Evolutionary conservation across 495 filamentous ascomycete species (phyloP), one percentile per base, ranked within the genome.

Genomic region (Lasiosphaeria miniovina): DNA sequence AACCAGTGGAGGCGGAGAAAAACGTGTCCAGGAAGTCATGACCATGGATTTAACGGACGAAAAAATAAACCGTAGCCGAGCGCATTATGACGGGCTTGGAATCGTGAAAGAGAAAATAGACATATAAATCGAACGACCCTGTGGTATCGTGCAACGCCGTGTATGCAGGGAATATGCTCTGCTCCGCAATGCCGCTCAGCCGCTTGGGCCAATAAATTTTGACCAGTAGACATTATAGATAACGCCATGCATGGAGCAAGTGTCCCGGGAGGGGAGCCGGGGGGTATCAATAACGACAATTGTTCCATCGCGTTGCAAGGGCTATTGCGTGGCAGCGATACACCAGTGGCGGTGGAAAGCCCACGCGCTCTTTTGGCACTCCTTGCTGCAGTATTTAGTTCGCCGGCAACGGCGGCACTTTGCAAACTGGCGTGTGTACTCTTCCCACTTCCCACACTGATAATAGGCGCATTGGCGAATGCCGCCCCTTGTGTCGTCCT

Each of bases 381-480:
- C 94, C 75, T 98, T 98, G 83, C 91, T 96, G 86, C 94, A 98
- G 77, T 98, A 98, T 72, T 98, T 98, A 62, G 94, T 98, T 61
- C 94, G 87, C 62, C 94, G 87, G 76, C 94, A 98, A 52, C 94
- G 87, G 48, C 94, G 88, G 76, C 94, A 98, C 73, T 98, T 98
- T 64, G 94, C 94, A 73, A 98, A 98, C 70, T 98, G 93, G 48
- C 94, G 84, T 55, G 93, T 91, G 73, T 81, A 96, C 74, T 96
- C 88, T 68, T 98, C 94, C 94, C 94, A 98, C 73, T 93, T 94
- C 54, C 94, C 94, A 69, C 94, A 98, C 74, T 96, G 86, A 76
- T 93, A 98, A 74, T 96, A 95, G 24, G 94, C 94, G 68, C 94
- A 98, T 63, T 98, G 94, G 49, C 94, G 84, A 65, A 98, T 97